Conservation (phyloP, 257 asterid species). For the Euphrasia confusa region DNA sequence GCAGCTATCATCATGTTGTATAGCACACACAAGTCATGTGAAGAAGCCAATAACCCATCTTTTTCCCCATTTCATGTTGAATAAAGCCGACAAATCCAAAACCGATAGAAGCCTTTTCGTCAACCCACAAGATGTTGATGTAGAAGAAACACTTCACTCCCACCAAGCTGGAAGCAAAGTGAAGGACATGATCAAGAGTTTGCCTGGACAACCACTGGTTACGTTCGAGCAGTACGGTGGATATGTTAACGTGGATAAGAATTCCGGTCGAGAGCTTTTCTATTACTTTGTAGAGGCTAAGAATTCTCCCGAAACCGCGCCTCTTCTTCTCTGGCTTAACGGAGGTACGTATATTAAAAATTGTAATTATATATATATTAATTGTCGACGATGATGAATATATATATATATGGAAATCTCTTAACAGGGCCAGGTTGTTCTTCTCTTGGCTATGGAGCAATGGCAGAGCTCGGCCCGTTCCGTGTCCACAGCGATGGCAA, state of each 20-base stretch:
- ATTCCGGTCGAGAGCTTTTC: constrained; percentile 58
- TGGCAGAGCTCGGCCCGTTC: constrained; percentile 88
- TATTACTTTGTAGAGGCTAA: constrained; percentile 72
- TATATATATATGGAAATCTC: too few species aligned
- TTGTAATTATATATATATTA: too few species aligned
- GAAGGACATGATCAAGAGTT: constrained; percentile 34
- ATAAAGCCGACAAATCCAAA: too few species aligned
- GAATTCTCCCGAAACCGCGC: constrained; percentile 26
- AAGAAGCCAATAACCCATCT: too few species aligned
- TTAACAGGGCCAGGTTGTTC: constrained; percentile 88
- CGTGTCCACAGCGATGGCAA: constrained; percentile 80
- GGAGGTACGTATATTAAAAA: constrained; percentile 45
- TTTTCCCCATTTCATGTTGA: too few species aligned
- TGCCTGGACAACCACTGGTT: constrained; percentile 68
- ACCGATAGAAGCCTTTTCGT: too few species aligned
- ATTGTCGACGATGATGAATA: too few species aligned
- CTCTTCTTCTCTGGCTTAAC: constrained; percentile 46
- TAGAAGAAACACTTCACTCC: too few species aligned
- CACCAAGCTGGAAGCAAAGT: too few species aligned
- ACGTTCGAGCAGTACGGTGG: constrained; percentile 71
- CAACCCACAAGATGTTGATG: too few species aligned
- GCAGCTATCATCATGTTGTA: too few species aligned
- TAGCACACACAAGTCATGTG: too few species aligned
- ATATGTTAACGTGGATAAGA: constrained; percentile 50
- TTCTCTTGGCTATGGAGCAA: constrained; percentile 85